Conservation (phyloP, 2,329 filamentous ascomycete species). For the Fusarium subtropicale region DNA sequence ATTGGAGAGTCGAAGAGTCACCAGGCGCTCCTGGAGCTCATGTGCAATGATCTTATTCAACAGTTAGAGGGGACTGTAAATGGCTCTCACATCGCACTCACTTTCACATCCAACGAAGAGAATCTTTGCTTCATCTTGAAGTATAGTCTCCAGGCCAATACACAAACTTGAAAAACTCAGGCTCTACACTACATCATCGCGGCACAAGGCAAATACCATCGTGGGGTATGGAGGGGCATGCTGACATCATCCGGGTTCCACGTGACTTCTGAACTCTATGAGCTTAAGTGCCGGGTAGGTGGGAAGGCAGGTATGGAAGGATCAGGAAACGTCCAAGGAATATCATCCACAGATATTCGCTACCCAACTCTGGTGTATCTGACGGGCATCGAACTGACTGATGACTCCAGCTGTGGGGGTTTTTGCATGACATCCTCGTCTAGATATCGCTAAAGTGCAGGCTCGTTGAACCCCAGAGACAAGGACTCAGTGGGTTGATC, state of each 20-base stretch:
- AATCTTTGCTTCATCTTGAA: conserved; percentile 80
- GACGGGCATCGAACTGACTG: background rate
- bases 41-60: conserved; percentile 83
- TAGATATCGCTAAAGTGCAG: conserved; percentile 4
- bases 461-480: conserved; percentile 8
- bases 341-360: background rate
- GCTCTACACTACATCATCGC: conserved; percentile 31
- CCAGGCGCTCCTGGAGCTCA: conserved; percentile 83
- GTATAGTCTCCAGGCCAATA: conserved; percentile 5
- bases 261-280: conserved; percentile 19
- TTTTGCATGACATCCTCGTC: background rate
- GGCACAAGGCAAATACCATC: conserved; percentile 6
- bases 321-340: background rate
- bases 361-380: background rate
- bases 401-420: background rate
- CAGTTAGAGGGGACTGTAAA: conserved; percentile 11
- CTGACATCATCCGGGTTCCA: conserved; percentile 33
- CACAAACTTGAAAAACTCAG: conserved; percentile 25
- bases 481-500: background rate
- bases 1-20: conserved; percentile 85
- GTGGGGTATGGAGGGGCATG: conserved; percentile 40
- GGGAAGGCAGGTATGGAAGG: background rate
- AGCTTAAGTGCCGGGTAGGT: background rate
- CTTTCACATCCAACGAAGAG: conserved; percentile 82
- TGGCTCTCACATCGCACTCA: conserved; percentile 44